Percentiles rank a stretch among this genome's conserved stretches.
Conservation (phyloP, 1,284 basidiomycete species). For the Ceratobasidium papillatum region DNA sequence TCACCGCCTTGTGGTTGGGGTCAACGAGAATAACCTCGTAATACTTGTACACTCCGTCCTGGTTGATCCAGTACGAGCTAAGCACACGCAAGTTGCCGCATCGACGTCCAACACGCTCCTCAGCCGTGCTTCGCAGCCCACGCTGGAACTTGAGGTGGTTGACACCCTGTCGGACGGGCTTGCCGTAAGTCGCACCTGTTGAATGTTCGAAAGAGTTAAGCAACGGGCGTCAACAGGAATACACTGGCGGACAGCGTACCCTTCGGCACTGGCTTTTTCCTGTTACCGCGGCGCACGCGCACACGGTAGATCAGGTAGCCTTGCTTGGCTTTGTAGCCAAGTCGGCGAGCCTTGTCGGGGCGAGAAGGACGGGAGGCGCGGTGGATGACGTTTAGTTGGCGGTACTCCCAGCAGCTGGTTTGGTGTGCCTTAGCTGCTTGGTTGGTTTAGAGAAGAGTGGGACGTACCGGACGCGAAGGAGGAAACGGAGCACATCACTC, state of each 20-base stretch:
- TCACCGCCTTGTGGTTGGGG: constrained; percentile 88
- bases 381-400: constrained; percentile 98
- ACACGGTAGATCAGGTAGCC: constrained; percentile 98
- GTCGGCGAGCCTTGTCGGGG: constrained; percentile 98
- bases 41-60: constrained; percentile 99
- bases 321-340: constrained; percentile 99
- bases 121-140: constrained; percentile 90
- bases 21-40: constrained; percentile 99
- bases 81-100: constrained; percentile 96
- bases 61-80: constrained; percentile 99
- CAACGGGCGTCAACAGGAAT: constrained; percentile 40
- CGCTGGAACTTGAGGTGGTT: constrained; percentile 99
- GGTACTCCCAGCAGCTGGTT: constrained; percentile 98
- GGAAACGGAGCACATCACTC: constrained; percentile 97
- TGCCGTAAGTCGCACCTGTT: constrained; percentile 94
- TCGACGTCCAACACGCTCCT: constrained; percentile 97
- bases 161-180: constrained; percentile 99
- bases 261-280: constrained; percentile 99
- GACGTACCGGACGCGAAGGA: constrained; percentile 92
- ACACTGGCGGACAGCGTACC: constrained; percentile 59
- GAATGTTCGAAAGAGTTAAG: constrained; percentile 41
- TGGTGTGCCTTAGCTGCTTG: constrained; percentile 13
- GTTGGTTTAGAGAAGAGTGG: neutral
- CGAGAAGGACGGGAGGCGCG: constrained; percentile 97
- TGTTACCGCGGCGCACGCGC: constrained; percentile 97